phyloP scores from a whole-genome alignment of 2,329 filamentous ascomycete genomes.

The Pseudogymnoascus sp. region DNA sequence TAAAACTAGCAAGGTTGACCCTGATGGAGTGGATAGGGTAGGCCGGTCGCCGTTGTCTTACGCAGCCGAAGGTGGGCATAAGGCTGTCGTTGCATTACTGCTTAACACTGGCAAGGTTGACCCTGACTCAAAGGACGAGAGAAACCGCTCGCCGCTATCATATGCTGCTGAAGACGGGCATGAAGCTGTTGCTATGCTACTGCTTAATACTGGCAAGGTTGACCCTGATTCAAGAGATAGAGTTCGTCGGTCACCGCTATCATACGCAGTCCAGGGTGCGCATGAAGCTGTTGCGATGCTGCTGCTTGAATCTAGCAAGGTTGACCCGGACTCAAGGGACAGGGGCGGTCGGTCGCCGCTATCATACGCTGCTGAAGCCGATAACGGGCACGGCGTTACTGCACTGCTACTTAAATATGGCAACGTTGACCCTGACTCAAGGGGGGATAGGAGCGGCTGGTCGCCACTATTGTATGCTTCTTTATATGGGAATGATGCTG shows the following conservation, averaged over 20 bases:
- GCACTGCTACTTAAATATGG: background rate
- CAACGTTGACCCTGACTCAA: background rate
- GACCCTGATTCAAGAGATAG: background rate
- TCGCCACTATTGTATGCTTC: background rate
- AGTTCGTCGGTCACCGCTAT: background rate
- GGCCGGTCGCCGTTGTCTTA: background rate
- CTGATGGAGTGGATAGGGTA: background rate
- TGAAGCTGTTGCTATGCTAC: background rate
- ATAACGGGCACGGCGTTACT: background rate
- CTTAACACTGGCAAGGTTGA: background rate
- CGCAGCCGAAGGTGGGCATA: background rate
- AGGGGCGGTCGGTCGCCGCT: background rate
- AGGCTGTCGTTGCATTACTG: background rate
- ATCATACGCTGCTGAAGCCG: background rate
- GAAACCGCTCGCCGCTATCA: background rate
- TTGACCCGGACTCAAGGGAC: background rate
- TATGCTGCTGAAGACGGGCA: background rate
- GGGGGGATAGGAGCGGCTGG: background rate
- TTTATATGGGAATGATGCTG: too few relatives aligned
- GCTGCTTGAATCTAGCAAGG: background rate
- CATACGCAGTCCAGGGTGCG: too few relatives aligned
- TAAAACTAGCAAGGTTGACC: background rate
- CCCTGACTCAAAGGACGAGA: background rate
- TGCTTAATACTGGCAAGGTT: background rate
- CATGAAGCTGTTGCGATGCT: background rate